A percentile compares a stretch with the other conserved stretches of the same genome.
These are phyloP conservation scores for Cyberlindnera subsufficiens DNA, from an alignment of 805 yeast species.

Conservation along the genomic window DNA sequence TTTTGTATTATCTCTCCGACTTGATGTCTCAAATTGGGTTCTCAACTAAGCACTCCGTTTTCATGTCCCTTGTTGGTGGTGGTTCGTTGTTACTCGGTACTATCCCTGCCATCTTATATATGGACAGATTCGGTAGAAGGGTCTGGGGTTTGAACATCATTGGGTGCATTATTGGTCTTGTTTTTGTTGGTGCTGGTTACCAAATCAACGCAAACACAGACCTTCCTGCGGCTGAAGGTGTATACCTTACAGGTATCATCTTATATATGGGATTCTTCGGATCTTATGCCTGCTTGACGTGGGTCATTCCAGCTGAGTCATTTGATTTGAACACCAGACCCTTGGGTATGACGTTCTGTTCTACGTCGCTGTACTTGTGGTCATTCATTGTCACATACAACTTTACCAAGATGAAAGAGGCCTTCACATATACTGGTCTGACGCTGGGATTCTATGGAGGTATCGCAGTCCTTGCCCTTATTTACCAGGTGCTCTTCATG, in stretches of 20 bases:
- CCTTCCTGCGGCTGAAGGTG: slow-evolving; percentile 46
- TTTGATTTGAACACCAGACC: slow-evolving; percentile 55
- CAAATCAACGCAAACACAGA: slow-evolving; percentile 32
- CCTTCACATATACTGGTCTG: slow-evolving; percentile 57
- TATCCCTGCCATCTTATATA: slow-evolving; percentile 56
- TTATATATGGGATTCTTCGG: slow-evolving; percentile 64
- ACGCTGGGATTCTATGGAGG: slow-evolving; percentile 66
- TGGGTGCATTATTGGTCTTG: slow-evolving; percentile 55
- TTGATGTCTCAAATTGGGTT: slow-evolving; percentile 54
- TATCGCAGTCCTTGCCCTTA: slow-evolving; percentile 50
- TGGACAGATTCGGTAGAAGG: slow-evolving; percentile 54
- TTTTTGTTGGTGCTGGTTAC: slow-evolving; percentile 56
- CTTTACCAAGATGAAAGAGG: slow-evolving; percentile 48
- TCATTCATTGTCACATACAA: slow-evolving; percentile 60
- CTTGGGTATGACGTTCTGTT: slow-evolving; percentile 58
- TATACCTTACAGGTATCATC: slow-evolving; percentile 56
- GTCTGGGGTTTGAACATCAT: slow-evolving; percentile 54
- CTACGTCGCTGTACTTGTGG: slow-evolving; percentile 53
- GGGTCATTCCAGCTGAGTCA: slow-evolving; percentile 65
- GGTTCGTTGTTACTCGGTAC: slow-evolving; percentile 58
- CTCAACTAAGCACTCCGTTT: slow-evolving; percentile 42
- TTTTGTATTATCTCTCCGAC: slow-evolving; percentile 59
- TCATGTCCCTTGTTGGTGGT: slow-evolving; percentile 68
- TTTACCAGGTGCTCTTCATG: slow-evolving; percentile 52
- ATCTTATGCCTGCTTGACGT: slow-evolving; percentile 58